Evolutionary conservation across 106 monocot genomes (phyloP).

Genomic region (Phalaenopsis aphrodite): DNA sequence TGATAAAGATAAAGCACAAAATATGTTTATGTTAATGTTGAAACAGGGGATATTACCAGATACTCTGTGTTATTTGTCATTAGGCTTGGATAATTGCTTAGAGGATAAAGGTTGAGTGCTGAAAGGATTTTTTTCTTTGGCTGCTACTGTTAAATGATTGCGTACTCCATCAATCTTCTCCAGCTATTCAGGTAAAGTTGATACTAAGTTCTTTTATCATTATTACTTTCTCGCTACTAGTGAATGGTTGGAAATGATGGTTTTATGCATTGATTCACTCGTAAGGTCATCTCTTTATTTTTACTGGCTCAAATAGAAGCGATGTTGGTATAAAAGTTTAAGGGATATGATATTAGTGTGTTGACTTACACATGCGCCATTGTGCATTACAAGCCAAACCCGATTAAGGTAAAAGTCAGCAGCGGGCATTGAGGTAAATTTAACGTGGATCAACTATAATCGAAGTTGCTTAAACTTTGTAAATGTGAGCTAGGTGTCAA

Average conservation of each 20-base stretch:
- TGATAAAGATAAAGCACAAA: constrained; percentile 8
- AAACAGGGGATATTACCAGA: constrained; percentile 13
- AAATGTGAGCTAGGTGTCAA: too few relatives aligned
- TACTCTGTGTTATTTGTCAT: not conserved
- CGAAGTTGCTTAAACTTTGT: too few relatives aligned
- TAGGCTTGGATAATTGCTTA: constrained; percentile 7
- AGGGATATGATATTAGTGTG: not conserved
- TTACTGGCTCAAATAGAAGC: not conserved
- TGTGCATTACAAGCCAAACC: too few relatives aligned
- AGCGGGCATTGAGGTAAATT: too few relatives aligned
- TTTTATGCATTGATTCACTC: not conserved
- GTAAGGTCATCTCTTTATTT: not conserved
- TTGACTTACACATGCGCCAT: too few relatives aligned
- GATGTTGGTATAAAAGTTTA: not conserved
- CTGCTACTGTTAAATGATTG: not conserved
- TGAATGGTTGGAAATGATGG: not conserved
- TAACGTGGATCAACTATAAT: too few relatives aligned
- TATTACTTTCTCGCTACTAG: not conserved
- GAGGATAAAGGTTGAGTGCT: constrained; percentile 5
- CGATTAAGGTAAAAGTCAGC: too few relatives aligned
- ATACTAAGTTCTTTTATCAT: too few relatives aligned
- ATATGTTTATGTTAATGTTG: constrained; percentile 14
- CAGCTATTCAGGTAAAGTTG: too few relatives aligned
- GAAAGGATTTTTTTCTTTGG: not conserved
- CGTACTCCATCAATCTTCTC: not conserved